Evolutionary conservation across 305 asterid species (phyloP).

Genomic region (Plantago rigida): DNA sequence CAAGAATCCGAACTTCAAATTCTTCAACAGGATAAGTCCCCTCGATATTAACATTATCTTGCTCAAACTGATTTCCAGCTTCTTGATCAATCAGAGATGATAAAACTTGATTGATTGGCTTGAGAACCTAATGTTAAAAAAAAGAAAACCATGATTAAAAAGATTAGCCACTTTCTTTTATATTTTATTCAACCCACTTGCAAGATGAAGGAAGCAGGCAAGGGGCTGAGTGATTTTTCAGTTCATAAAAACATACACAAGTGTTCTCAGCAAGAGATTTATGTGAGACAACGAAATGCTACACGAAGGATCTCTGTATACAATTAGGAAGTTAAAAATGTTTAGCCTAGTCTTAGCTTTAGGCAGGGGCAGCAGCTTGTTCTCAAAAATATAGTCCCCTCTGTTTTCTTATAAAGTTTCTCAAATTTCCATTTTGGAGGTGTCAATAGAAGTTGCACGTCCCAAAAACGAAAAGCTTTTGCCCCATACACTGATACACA

Average conservation of each 20-base stretch:
- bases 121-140: slow-evolving; percentile 43
- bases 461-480: too few species aligned
- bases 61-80: slow-evolving; percentile 76
- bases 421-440: too few species aligned
- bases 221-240: not conserved
- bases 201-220: not conserved
- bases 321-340: too few species aligned
- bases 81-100: slow-evolving; percentile 90
- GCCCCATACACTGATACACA: too few species aligned
- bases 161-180: slow-evolving; percentile 22
- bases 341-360: too few species aligned
- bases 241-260: not conserved
- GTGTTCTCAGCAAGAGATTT: not conserved
- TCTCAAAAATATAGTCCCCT: too few species aligned
- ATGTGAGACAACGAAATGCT: too few species aligned
- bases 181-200: not conserved
- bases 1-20: slow-evolving; percentile 87
- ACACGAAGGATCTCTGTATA: too few species aligned
- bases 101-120: slow-evolving; percentile 84
- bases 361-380: too few species aligned
- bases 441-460: too few species aligned
- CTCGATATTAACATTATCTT: slow-evolving; percentile 51
- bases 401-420: too few species aligned
- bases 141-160: slow-evolving; percentile 20
- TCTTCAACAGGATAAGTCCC: slow-evolving; percentile 89